A percentile compares a stretch with the other conserved stretches of the same genome.
Evolutionary conservation across 768 basidiomycete species (phyloP).

Genomic region (Kondoa malvinella): DNA sequence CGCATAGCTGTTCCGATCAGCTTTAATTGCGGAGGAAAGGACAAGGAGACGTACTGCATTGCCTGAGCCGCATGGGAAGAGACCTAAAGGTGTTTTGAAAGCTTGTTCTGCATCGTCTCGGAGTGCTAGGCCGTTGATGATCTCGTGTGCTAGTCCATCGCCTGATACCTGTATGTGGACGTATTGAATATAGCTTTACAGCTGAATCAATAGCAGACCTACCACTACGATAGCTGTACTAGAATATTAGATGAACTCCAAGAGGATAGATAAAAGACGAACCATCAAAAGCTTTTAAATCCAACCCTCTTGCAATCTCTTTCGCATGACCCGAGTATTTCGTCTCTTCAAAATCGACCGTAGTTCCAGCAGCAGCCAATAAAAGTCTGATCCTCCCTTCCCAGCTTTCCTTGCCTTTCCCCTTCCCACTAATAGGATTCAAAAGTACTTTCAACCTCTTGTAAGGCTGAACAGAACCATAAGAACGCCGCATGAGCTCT

Average conservation of each 20-base stretch:
- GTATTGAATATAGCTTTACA: too few relatives aligned
- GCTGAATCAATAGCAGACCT: too few relatives aligned
- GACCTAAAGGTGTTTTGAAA: constrained; percentile 29
- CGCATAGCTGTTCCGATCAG: neutral
- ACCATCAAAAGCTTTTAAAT: neutral
- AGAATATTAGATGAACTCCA: too few relatives aligned
- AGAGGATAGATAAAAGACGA: too few relatives aligned
- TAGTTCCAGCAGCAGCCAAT: neutral
- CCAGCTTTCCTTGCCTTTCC: neutral
- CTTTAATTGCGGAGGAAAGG: neutral
- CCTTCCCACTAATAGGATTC: constrained; percentile 4
- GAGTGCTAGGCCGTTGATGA: constrained; percentile 31
- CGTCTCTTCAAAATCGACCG: neutral
- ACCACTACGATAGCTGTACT: too few relatives aligned
- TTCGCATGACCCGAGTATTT: neutral
- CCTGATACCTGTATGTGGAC: constrained; percentile 30
- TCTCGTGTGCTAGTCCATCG: constrained; percentile 32
- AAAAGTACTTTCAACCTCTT: neutral
- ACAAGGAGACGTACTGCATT: neutral
- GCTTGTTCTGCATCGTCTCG: constrained; percentile 29
- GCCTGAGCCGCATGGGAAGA: constrained; percentile 30
- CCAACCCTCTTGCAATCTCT: neutral
- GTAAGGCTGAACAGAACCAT: neutral
- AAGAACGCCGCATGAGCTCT: neutral
- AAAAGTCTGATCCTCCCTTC: neutral